These are phyloP conservation scores for Ailanthus altissimus DNA, from an alignment of 345 rosid species.

Conservation along the genomic window DNA sequence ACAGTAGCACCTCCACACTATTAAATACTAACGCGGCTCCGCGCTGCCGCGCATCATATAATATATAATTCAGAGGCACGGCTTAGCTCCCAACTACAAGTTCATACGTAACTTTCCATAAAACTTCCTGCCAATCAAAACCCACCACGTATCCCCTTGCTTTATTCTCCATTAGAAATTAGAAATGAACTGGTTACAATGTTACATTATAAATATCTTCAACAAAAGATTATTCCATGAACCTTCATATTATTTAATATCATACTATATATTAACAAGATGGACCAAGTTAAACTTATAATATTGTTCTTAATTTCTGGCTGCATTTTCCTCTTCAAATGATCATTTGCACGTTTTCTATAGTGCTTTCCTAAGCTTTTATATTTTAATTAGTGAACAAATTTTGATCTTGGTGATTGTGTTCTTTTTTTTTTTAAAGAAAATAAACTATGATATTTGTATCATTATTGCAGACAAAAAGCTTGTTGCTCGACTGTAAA, in stretches of 20 bases:
- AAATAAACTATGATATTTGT: too few species aligned
- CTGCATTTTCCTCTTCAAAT: too few species aligned
- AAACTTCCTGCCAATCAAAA: neutral
- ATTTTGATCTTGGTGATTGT: too few species aligned
- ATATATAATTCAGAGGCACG: neutral
- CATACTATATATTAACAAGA: neutral
- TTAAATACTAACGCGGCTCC: conserved; percentile 23
- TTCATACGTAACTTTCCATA: conserved; percentile 5
- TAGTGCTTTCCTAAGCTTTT: too few species aligned
- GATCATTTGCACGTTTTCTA: too few species aligned
- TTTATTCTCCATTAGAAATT: conserved; percentile 23
- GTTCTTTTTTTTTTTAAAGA: too few species aligned
- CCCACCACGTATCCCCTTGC: conserved; percentile 12
- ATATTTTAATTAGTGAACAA: too few species aligned
- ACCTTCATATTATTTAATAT: neutral
- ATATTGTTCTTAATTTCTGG: too few species aligned
- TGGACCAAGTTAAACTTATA: neutral
- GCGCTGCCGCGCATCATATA: conserved; percentile 33
- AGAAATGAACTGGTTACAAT: neutral
- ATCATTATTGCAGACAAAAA: neutral
- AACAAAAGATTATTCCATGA: conserved; percentile 6
- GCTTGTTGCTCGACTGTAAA: neutral
- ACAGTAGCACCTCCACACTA: neutral
- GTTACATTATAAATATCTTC: neutral
- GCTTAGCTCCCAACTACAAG: neutral